Evolutionary conservation across 2,329 filamentous ascomycete genomes (phyloP), one percentile per base, ranked within the genome.

Genomic region (Aspergillus proliferans): DNA sequence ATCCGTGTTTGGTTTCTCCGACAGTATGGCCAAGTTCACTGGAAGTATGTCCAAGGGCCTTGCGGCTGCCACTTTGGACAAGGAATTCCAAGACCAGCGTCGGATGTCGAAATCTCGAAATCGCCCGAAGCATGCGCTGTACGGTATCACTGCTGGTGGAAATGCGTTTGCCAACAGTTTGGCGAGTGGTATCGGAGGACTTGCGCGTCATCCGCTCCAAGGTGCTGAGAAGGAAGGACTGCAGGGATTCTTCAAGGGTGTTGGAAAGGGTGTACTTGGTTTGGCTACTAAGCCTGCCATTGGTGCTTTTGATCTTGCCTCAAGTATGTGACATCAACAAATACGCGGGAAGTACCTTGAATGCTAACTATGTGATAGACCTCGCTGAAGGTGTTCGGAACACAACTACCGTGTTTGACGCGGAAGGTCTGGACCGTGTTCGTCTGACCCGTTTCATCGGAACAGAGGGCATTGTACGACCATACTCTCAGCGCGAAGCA

Each of bases 231-330:
- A 93, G 65, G 94, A 97, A 71, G 93, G 93, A 14, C 85, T 91
- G 0, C 77, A 90, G 3, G 93, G 93, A 0, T 98, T 98, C 73
- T 88, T 98, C 72, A 98, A 98, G 74, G 93, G 93, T 48, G 87
- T 98, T 34, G 93, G 93, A 48, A 98, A 97, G 73, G 93, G 93
- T 18, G 79, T 97, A 18, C 78, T 97, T 1, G 93, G 93, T 10
- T 76, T 97, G n/a, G 90, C 91, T 1, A 98, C 93, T 8, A 98
- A 98, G 70, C 92, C 94, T 2, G 90, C 92, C 6, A 95, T 98
- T 50, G 93, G 94, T 48, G 89, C 95, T 19, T 90, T 98, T 57
- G 93, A 98, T 71, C 85, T 98, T 63, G 93, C 94, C 0, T 95
- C 90, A 64, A 97, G 71, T 75, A 65, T 52, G 66, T 61, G 9